Conservation (phyloP, 75 land plant genomes). For the Isoetes taiwanensis region DNA sequence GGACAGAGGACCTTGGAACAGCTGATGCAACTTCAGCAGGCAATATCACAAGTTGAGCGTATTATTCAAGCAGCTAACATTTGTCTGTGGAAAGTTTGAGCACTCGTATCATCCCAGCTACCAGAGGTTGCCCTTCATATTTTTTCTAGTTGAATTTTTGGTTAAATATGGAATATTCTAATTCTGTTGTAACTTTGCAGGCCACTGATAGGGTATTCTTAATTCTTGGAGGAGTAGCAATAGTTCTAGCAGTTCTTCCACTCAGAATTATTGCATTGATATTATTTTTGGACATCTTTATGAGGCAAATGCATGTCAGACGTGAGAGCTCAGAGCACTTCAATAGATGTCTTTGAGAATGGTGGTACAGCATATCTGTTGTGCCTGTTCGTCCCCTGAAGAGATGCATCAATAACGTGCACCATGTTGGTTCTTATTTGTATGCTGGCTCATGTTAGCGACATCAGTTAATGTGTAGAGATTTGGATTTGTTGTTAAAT, state of each 20-base stretch:
- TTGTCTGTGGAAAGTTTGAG: conserved; percentile 61
- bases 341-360: conserved; percentile 45
- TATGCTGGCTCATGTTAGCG: too few species aligned
- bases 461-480: too few species aligned
- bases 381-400: conserved; percentile 57
- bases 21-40: conserved; percentile 80
- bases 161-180: too few species aligned
- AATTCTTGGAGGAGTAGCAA: conserved; percentile 26
- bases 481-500: too few species aligned
- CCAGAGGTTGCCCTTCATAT: too few species aligned
- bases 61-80: conserved; percentile 80
- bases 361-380: conserved; percentile 76
- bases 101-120: conserved; percentile 50
- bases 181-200: conserved; percentile 20
- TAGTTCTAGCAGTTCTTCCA: conserved; percentile 37
- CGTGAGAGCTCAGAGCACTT: conserved; percentile 38
- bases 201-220: conserved; percentile 42
- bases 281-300: conserved; percentile 39
- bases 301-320: conserved; percentile 51
- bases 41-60: conserved; percentile 55
- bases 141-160: too few species aligned
- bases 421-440: too few species aligned
- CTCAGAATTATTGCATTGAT: conserved; percentile 23
- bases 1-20: conserved; percentile 82
- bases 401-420: too few species aligned